Base-by-base conservation (phyloP, 2,329 filamentous ascomycete species). In the Zalaria sp. region DNA sequence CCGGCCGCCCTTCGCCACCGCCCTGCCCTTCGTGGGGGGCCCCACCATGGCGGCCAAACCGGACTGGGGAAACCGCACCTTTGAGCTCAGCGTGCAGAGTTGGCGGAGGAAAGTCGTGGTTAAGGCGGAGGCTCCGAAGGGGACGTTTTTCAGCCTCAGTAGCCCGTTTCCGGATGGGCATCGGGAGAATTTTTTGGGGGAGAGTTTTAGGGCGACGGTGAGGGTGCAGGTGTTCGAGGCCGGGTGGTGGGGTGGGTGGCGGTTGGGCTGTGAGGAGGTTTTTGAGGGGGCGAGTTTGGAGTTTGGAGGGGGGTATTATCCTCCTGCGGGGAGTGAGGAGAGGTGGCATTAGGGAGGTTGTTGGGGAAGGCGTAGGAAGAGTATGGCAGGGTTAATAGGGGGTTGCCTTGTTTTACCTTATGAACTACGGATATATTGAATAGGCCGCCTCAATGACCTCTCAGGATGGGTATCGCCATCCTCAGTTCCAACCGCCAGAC, bases 271-370 rank as follows among this genome's bases (percentile, higher is more conserved):
- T 38, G 57, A 54, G 44, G 64, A 66, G 38, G 50, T 41, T 35
- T 70, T 69, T 46, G 58, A 65, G 38, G 51, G 55, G 7, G 64
- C 57, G 26, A 66, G 66, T 52, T 43, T 72, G 43, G 68, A 71
- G 46, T 71, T 70, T 57, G 68, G 67, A 1, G 68, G 64, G 0
- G 63, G 52, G 1, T 71, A 66, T 48, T 70, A 67, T 53, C 59
- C 60, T 5, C 59, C 57, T 27, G 57, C 59, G 35, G 66, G 65
- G 2, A 57, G 50, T 40, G 50, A 56, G 2, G 48, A 62, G 42
- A 55, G 57, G 25, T 58, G 57, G 39, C 52, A 62, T 37, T 63
- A 46, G 57, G 18, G 18, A 18, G 18, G 18, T 18, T 18, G 18
- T 18, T 18, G 18, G 18, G 18, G 18, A 18, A 18, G 18, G 18